phyloP scores from a whole-genome alignment of 2,329 filamentous ascomycete genomes.

The Colletotrichum agaves region DNA sequence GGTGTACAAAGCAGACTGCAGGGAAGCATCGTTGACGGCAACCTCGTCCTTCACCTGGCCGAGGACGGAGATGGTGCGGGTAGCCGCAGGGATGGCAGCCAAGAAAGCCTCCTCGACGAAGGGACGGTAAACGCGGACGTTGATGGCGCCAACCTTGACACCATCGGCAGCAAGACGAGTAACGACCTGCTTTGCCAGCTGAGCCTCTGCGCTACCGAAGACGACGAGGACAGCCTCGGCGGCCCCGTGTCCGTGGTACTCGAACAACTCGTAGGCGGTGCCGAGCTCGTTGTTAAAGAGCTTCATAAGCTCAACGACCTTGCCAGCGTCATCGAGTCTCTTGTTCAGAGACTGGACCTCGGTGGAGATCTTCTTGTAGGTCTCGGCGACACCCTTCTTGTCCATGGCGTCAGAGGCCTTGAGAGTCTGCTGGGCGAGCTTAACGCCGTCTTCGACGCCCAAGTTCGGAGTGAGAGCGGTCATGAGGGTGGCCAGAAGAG shows the following conservation, averaged over 20 bases:
- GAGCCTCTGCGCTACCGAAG: constrained; percentile 91
- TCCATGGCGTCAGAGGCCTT: constrained; percentile 83
- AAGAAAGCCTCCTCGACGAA: constrained; percentile 97
- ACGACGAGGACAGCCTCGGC: constrained; percentile 88
- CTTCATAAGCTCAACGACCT: constrained; percentile 74
- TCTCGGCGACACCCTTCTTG: constrained; percentile 73
- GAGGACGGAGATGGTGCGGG: constrained; percentile 82
- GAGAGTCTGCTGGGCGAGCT: constrained; percentile 83
- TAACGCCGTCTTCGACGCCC: constrained; percentile 89
- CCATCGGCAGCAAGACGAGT: constrained; percentile 77
- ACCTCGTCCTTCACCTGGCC: constrained; percentile 84
- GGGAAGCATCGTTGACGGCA: constrained; percentile 77
- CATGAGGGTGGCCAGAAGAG: constrained; percentile 83
- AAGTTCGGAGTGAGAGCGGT: constrained; percentile 82
- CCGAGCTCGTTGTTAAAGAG: constrained; percentile 91
- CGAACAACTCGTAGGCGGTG: constrained; percentile 91
- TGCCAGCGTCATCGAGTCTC: constrained; percentile 78
- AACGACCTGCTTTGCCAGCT: constrained; percentile 85
- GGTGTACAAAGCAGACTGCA: constrained; percentile 89
- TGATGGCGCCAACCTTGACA: constrained; percentile 85
- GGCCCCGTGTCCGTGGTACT: constrained; percentile 87
- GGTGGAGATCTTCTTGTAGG: constrained; percentile 74
- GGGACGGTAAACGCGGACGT: constrained; percentile 92
- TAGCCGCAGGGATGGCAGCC: constrained; percentile 78
- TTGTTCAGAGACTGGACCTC: constrained; percentile 71